These are phyloP conservation scores for Forsythia suspensa DNA, from an alignment of 257 asterid species.

Conservation along the genomic window DNA sequence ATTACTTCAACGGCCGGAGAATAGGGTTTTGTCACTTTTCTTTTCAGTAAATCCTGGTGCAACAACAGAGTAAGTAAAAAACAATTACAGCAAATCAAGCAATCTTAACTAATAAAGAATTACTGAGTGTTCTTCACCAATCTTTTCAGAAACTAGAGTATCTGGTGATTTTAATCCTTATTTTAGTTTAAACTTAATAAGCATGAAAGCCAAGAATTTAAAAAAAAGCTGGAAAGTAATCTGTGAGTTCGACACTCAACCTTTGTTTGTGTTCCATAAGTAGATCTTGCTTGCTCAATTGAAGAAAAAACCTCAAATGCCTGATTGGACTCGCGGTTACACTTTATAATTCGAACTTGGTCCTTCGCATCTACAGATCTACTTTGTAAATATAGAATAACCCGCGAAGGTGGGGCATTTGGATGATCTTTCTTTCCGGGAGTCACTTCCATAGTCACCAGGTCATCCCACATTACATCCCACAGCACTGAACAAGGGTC, in stretches of 20 bases:
- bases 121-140: not conserved
- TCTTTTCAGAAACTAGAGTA: not conserved
- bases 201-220: constrained; percentile 1
- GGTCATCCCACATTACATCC: constrained; percentile 91
- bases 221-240: constrained; percentile 13
- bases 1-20: constrained; percentile 58
- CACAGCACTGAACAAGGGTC: constrained; percentile 95
- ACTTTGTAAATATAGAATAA: constrained; percentile 61
- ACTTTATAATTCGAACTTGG: constrained; percentile 73
- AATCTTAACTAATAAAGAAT: constrained; percentile 2
- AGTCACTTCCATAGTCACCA: constrained; percentile 72
- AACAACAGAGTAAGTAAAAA: constrained; percentile 1
- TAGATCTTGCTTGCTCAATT: constrained; percentile 74
- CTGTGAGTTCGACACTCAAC: constrained; percentile 37
- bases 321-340: constrained; percentile 72
- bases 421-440: constrained; percentile 88
- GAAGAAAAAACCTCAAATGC: constrained; percentile 80
- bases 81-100: not conserved
- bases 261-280: constrained; percentile 64
- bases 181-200: not conserved
- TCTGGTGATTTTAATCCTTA: not conserved
- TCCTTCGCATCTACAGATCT: constrained; percentile 76
- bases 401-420: constrained; percentile 77
- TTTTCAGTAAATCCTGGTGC: constrained; percentile 60
- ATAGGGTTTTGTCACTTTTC: constrained; percentile 83